Base-by-base conservation (phyloP, 2,329 filamentous ascomycete species). In the Aspergillus sp. region DNA sequence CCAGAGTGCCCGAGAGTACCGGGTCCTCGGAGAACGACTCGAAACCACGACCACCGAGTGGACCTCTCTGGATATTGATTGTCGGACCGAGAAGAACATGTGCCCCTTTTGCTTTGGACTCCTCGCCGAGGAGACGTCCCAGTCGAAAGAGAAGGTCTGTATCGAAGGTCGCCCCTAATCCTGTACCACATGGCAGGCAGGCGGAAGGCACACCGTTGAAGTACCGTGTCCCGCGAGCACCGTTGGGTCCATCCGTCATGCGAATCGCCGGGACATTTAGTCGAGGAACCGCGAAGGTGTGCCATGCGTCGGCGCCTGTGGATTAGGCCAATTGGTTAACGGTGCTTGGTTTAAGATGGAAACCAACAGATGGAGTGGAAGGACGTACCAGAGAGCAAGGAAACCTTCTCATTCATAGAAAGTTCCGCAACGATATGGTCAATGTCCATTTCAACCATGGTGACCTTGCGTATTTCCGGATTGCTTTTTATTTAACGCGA, bases 21-120 rank as follows among this genome's bases (percentile, higher is more conserved):
- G 89, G 89, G 60, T 94, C 89, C 68, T 94, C 89, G 0, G 88
- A 91, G 68, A 91, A 93, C 0, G 88, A 91, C 70, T 94, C 89
- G 60, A 93, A 94, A 58, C 91, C 91, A 53, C 90, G 81, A 14
- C 90, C 89, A 16, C 89, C 89, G 0, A 94, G 78, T 0, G 89
- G 89, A 46, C 88, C 88, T 14, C 90, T 82, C 63, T 93, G 89
- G 78, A 92, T 87, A 72, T 89, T 91, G 20, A 91, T 85, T 0
- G 89, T 92, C 1, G 88, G 88, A 0, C 86, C 89, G 6, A 93
- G 79, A 5, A 92, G 76, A 21, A 92, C 81, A 55, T 90, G 81
- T 19, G 88, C 87, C 5, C 88, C 88, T 64, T 89, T 86, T 13
- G 88, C 87, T 63, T 84, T 87, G 14, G 81, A 79, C 70, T 93